Evolutionary conservation across 176 grass and related monocot genomes (phyloP).

Genomic region (Leersia perrieri): DNA sequence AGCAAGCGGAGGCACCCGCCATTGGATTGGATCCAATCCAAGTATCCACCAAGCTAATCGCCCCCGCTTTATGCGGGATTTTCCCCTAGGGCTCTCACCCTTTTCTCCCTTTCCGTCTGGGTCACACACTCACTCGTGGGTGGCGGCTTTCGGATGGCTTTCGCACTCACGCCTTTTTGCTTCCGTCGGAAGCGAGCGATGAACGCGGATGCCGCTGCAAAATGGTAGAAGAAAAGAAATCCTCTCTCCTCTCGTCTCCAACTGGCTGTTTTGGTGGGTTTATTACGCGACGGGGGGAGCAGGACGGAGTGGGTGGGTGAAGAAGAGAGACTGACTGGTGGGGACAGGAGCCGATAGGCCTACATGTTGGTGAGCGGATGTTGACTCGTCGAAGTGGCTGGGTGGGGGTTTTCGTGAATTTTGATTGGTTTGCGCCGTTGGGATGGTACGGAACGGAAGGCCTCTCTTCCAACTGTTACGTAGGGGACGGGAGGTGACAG

Average conservation of each 20-base stretch:
- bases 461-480: neutral
- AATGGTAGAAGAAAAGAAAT: constrained; percentile 43
- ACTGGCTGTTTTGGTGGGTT: constrained; percentile 4
- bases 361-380: constrained; percentile 5
- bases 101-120: constrained; percentile 38
- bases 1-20: constrained; percentile 5
- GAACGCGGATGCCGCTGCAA: constrained; percentile 21
- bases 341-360: neutral
- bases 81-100: constrained; percentile 51
- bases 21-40: constrained; percentile 38
- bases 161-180: constrained; percentile 48
- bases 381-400: neutral
- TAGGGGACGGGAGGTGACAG: neutral
- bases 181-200: constrained; percentile 71
- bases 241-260: constrained; percentile 17
- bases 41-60: constrained; percentile 8
- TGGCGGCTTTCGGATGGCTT: constrained; percentile 36
- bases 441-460: neutral
- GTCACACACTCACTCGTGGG: constrained; percentile 10
- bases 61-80: constrained; percentile 43
- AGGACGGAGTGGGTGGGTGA: neutral
- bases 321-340: neutral
- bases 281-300: constrained; percentile 1
- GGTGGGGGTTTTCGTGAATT: neutral
- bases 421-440: constrained; percentile 10